Base-by-base conservation (phyloP, 345 rosid genomes). In the Alliaria petiolata region DNA sequence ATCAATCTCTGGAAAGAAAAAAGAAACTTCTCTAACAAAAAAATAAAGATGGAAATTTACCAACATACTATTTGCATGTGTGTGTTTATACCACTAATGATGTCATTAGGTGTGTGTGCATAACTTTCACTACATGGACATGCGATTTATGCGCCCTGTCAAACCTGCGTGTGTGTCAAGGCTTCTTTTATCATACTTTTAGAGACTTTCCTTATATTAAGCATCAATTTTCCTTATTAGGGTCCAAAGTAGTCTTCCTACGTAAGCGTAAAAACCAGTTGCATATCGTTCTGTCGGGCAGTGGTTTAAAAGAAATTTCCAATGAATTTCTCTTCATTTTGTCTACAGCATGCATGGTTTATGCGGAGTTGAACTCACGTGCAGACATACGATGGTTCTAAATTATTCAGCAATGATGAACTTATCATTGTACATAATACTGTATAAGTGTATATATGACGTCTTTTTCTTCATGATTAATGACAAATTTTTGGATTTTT, bases 101-200 rank as follows among this genome's bases (percentile, higher is more conserved):
- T 50, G 15, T 22, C 47, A 25, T 13, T 51, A 1, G 7, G 44
- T 19, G n/a, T 22, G 60, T 30, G 33, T 30, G 33, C 5, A 30
- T 30, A 30, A 6, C 33, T 1, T 15, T 16, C 0, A 31, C 22
- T 36, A 33, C 60, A 15, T 54, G 60, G 60, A 40, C 75, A 61
- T 70, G 75, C 75, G 4, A 38, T 38, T 17, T 13, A 39, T 49
- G 60, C 61, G 68, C 75, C 25, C 28, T 35, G 42, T 60, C 25
- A 10, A 50, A 61, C 67, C 50, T 50, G 12, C 51, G 6, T 60
- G 33, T 60, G 42, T 59, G 50, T 47, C 58, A 70, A 7, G 66
- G 33, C 15, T 70, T 50, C 67, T 50, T 7, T 39, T 7, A 28
- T 28, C 75, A 70, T 42, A 70, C 61, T 19, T 17, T 70, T 70